Conservation (phyloP, 2,329 filamentous ascomycete species). For the Aspergillus awamori region DNA sequence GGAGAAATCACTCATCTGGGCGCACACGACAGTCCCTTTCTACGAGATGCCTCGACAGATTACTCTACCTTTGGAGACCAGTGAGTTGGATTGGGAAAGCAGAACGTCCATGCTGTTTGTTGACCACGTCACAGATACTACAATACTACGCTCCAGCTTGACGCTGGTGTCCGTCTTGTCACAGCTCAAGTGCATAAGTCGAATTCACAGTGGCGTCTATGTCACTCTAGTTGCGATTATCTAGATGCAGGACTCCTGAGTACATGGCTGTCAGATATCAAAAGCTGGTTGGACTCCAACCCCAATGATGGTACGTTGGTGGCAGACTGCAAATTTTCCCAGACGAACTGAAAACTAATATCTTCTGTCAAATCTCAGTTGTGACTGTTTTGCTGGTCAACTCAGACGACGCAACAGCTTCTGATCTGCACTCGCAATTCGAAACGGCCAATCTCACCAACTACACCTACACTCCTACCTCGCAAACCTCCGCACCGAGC, state of each 20-base stretch:
- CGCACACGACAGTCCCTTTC: conserved; percentile 73
- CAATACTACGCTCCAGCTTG: conserved; percentile 71
- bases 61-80: conserved; percentile 72
- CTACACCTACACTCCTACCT: conserved; percentile 62
- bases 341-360: conserved; percentile 1
- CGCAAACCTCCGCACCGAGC: conserved; percentile 44
- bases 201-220: conserved; percentile 64
- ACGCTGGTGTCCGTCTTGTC: conserved; percentile 71
- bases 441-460: conserved; percentile 61
- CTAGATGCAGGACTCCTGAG: conserved; percentile 70
- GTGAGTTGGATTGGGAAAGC: conserved; percentile 43
- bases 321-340: neutral
- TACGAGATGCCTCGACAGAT: conserved; percentile 64
- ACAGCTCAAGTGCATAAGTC: conserved; percentile 71
- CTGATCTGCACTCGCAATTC: conserved; percentile 60
- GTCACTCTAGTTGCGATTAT: conserved; percentile 68
- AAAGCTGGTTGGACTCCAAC: conserved; percentile 69
- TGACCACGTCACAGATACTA: conserved; percentile 46
- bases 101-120: neutral
- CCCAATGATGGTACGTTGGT: conserved; percentile 59
- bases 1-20: conserved; percentile 77
- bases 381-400: conserved; percentile 76
- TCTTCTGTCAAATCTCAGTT: conserved; percentile 44
- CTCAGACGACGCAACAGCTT: conserved; percentile 60
- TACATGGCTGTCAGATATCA: conserved; percentile 66